Evolutionary conservation across 2,329 filamentous ascomycete genomes (phyloP), one percentile per base, ranked within the genome.

Genomic region (Alternaria solani): DNA sequence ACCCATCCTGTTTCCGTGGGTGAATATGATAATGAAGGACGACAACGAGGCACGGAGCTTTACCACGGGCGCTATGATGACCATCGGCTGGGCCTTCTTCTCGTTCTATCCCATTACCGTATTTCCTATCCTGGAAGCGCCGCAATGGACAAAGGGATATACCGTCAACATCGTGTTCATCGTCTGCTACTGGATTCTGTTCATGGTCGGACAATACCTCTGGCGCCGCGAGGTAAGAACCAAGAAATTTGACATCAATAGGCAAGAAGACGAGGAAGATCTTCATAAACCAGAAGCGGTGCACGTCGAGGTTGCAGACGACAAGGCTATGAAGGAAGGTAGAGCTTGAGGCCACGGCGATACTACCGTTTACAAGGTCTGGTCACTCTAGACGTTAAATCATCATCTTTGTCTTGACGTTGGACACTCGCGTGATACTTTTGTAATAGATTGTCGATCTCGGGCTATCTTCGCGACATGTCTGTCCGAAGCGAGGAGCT

Each of bases 11-110:
- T 69, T 72, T 41, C 69, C 69, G 16, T 72, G 69, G 62, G 67
- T 70, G 26, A 72, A 72, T 23, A 66, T 69, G 55, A 64, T 68
- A 25, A 66, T 72, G 66, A 67, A 68, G 44, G 68, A 72, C 39
- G 82, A 82, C 36, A 79, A 81, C 2, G 82, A 84, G 66, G 80
- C 83, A 4, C 59, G 64, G 7, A 58, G 48, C 1, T 77, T 78
- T 42, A 76, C 75, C 1, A 74, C 73, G 9, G 75, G 75, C 39
- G 74, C 74, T 7, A 77, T 77, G 76, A 76, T 79, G 73, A 78
- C 76, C 5, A 59, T 74, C 11, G 72, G 70, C 2, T 74, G 69
- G 71, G 70, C 64, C 1, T 65, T 73, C 54, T 69, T 71, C 62
- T 64, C 65, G 14, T 73, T 72, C 20, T 75, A 71, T 25, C 72